These are phyloP conservation scores for Neospermospora avenae DNA, from an alignment of 2,329 filamentous ascomycete genomes.

Conservation along the genomic window DNA sequence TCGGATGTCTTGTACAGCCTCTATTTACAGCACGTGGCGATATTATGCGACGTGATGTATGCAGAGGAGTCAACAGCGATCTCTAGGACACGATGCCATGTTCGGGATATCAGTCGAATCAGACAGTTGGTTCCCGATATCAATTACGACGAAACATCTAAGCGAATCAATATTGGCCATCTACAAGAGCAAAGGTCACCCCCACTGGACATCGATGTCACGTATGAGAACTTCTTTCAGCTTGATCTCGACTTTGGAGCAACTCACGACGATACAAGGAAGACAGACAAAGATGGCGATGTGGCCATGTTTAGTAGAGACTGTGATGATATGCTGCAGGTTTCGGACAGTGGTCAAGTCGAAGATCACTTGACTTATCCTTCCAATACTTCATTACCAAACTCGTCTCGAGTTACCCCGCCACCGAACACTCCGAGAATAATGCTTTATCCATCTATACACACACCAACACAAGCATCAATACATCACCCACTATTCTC, in stretches of 20 bases:
- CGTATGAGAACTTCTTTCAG: conserved; percentile 4
- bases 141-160: conserved; percentile 10
- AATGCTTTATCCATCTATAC: background rate
- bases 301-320: conserved; percentile 5
- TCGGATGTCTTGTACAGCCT: conserved; percentile 19
- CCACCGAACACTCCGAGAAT: background rate
- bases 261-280: background rate
- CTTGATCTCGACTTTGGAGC: conserved; percentile 12
- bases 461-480: background rate
- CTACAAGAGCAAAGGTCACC: conserved; percentile 2
- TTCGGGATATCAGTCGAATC: conserved; percentile 22
- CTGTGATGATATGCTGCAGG: background rate
- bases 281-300: background rate
- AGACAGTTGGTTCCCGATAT: conserved; percentile 26
- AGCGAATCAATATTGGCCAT: background rate
- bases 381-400: background rate
- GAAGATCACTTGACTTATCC: background rate
- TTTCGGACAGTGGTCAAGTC: background rate
- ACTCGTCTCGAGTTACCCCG: background rate
- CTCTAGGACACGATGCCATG: conserved; percentile 18
- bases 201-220: conserved; percentile 7
- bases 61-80: conserved; percentile 1
- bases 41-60: conserved; percentile 24
- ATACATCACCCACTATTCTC: background rate
- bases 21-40: conserved; percentile 21